Evolutionary conservation across 345 rosid species (phyloP), one percentile per base, ranked within the genome.

Genomic region (Syzygium oleosum): DNA sequence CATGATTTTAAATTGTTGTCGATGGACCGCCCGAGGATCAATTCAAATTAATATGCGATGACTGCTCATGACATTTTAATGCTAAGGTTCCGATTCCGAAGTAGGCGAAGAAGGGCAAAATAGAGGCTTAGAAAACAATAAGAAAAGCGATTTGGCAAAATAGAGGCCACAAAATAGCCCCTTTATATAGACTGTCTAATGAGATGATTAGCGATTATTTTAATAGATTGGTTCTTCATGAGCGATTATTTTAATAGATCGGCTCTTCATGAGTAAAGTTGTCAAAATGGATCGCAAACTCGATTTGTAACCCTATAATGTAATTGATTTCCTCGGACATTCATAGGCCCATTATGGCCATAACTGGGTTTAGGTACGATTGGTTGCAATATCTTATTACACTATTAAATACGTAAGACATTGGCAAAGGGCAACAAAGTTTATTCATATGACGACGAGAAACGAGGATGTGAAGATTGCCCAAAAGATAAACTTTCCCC

Each of bases 391-490:
- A n/a, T 14, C 9, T 61, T n/a, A 3, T 3, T 0, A n/a, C 38
- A n/a, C 10, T n/a, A 6, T n/a, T 0, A 61, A 61, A 27, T 1
- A n/a, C 6, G 9, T 13, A 29, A 25, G 38, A 61, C 8, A 12
- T 61, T 27, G 16, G 34, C 68, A 27, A 61, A 61, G 1, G 9
- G 0, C 13, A 61, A n/a, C 0, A 3, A 29, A 27, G 17, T 61
- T 61, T 3, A 12, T 27, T n/a, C 14, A 12, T 16, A 61, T 2
- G 73, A 61, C 31, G 2, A 0, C 3, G 34, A 61, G 38, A 61
- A n/a, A n/a, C 1, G 4, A 61, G 73, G 9, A 61, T 9, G 31
- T n/a, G 34, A 16, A n/a, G 0, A 13, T 61, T 0, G 0, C 0
- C 34, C 34, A 27, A 27, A 59, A 27, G 68, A 59, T 27, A 12